These are phyloP conservation scores for Aspergillus haitiensis DNA, from an alignment of 495 filamentous ascomycete genomes.

Conservation along the genomic window DNA sequence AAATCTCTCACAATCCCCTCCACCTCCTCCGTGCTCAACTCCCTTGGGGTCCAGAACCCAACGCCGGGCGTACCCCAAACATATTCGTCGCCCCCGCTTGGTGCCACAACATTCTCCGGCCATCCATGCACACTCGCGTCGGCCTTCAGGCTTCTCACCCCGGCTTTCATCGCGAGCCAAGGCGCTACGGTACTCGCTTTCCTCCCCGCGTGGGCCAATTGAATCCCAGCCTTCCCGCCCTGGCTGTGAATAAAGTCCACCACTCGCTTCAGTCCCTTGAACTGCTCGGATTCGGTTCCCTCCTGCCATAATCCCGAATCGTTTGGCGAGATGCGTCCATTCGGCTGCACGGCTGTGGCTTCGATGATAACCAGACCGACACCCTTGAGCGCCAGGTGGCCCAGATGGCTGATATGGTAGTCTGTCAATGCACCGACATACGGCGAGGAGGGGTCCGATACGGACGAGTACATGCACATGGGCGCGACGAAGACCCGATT, in stretches of 20 bases:
- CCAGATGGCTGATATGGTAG: slow-evolving; percentile 67
- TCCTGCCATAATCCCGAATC: slow-evolving; percentile 70
- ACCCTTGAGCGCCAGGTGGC: slow-evolving; percentile 63
- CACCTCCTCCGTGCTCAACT: slow-evolving; percentile 55
- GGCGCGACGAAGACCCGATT: slow-evolving; percentile 65
- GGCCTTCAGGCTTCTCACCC: slow-evolving; percentile 42
- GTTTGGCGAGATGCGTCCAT: slow-evolving; percentile 71
- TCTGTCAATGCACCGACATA: slow-evolving; percentile 64
- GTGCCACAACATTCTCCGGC: slow-evolving; percentile 65
- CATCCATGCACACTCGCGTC: slow-evolving; percentile 62
- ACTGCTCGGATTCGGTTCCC: slow-evolving; percentile 50
- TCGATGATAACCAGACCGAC: slow-evolving; percentile 66
- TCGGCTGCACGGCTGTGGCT: slow-evolving; percentile 63
- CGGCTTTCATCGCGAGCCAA: slow-evolving; percentile 48
- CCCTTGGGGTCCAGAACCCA: slow-evolving; percentile 39
- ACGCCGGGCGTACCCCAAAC: slow-evolving; percentile 44
- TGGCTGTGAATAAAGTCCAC: slow-evolving; percentile 63
- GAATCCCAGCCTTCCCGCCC: slow-evolving; percentile 66
- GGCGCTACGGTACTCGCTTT: slow-evolving; percentile 67
- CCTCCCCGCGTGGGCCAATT: slow-evolving; percentile 72
- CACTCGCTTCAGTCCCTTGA: slow-evolving; percentile 60
- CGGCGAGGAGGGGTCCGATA: slow-evolving; percentile 37
- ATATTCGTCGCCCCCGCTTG: slow-evolving; percentile 51
- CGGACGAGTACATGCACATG: slow-evolving; percentile 67
- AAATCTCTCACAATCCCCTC: slow-evolving; percentile 62